phyloP scores from a whole-genome alignment of 2,329 filamentous ascomycete genomes.

The Blumeria graminis region DNA sequence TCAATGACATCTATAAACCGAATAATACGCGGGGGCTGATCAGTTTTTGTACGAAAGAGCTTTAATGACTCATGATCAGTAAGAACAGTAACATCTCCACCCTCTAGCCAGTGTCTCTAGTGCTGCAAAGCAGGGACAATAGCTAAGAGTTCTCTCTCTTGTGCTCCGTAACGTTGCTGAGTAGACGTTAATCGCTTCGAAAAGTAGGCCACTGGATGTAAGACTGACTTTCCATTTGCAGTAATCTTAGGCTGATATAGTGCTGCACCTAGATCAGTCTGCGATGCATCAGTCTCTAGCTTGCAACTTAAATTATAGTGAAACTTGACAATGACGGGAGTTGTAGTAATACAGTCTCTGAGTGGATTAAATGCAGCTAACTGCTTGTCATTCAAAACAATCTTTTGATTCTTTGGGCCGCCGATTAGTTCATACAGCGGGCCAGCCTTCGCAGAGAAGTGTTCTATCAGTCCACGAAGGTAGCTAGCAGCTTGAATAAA shows the following conservation, averaged over 20 bases:
- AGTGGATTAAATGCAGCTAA: not conserved
- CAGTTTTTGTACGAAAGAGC: not conserved
- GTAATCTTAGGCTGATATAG: not conserved
- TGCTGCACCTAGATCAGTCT: not conserved
- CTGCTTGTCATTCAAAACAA: not conserved
- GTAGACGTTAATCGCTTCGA: not conserved
- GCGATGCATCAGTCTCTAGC: not conserved
- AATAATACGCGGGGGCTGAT: not conserved
- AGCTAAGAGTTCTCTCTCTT: conserved; percentile 1
- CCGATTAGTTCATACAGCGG: not conserved
- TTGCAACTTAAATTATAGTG: not conserved
- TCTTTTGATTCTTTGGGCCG: not conserved
- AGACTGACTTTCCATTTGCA: conserved; percentile 1
- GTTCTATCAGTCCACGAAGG: not conserved
- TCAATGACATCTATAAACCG: conserved; percentile 1
- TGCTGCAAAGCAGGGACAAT: conserved; percentile 1
- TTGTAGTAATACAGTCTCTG: not conserved
- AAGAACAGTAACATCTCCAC: not conserved
- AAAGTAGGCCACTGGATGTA: conserved; percentile 1
- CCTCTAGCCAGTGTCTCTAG: not conserved
- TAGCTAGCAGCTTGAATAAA: not conserved
- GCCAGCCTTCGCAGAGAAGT: not conserved
- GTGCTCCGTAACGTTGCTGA: not conserved
- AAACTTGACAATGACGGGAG: not conserved
- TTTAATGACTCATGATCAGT: conserved; percentile 1